phyloP scores from a whole-genome alignment of 331 rosid genomes.

The Malus hybrid region DNA sequence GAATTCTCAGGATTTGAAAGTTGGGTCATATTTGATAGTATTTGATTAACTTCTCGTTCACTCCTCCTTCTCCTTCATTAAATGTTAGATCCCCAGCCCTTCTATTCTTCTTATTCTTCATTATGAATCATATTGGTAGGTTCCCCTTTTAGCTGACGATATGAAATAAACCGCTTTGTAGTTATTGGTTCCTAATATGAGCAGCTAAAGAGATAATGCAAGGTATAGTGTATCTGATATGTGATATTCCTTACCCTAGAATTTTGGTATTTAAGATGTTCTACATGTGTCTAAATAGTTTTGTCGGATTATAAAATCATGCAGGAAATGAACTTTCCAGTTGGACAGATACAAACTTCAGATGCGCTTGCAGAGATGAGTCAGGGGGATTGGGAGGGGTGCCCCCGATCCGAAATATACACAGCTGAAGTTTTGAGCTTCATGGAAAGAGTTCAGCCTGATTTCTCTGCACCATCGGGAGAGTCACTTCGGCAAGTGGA shows the following conservation, averaged over 20 bases:
- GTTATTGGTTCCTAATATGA: background rate
- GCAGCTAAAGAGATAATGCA: background rate
- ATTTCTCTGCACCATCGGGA: constrained; percentile 88
- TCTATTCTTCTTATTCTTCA: background rate
- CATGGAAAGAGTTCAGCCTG: constrained; percentile 81
- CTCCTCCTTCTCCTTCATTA: background rate
- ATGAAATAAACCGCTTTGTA: background rate
- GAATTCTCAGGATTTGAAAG: background rate
- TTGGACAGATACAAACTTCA: constrained; percentile 68
- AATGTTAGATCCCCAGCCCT: background rate
- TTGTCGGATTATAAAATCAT: background rate
- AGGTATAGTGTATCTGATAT: background rate
- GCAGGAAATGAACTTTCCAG: constrained; percentile 68
- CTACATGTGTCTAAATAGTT: background rate
- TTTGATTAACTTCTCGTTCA: background rate
- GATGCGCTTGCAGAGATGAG: constrained; percentile 86
- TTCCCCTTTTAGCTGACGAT: background rate
- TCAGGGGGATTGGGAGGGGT: constrained; percentile 97
- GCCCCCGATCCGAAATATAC: constrained; percentile 80
- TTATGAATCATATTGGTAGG: background rate
- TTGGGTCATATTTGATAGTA: background rate
- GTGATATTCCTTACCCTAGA: background rate
- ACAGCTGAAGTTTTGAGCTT: constrained; percentile 62
- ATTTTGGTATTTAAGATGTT: constrained; percentile 14
- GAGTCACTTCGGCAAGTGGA: constrained; percentile 95